Evolutionary conservation across 2,329 filamentous ascomycete genomes (phyloP).

Genomic region (Sporothrix humicola): DNA sequence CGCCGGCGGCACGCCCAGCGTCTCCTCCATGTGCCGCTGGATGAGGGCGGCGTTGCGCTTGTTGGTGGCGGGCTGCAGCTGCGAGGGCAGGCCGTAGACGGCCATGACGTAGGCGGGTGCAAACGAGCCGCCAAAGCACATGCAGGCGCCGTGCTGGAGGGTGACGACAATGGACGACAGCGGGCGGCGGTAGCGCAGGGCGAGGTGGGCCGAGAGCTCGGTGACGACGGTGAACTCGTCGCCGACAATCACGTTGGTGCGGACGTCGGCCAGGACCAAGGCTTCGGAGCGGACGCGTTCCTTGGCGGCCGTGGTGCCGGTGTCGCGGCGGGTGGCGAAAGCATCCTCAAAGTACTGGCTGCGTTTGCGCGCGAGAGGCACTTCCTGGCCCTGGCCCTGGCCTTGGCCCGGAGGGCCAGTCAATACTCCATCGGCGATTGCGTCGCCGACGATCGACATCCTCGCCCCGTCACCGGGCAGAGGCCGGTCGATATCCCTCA

Average conservation of each 20-base stretch:
- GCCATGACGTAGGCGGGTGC: conserved; percentile 81
- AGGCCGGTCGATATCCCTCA: conserved; percentile 49
- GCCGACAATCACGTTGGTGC: conserved; percentile 69
- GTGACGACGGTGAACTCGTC: conserved; percentile 78
- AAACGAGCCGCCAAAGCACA: conserved; percentile 76
- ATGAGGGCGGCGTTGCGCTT: conserved; percentile 80
- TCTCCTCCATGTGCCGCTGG: conserved; percentile 74
- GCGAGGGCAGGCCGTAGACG: conserved; percentile 70
- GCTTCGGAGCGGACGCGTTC: conserved; percentile 60
- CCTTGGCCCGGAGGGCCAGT: background rate
- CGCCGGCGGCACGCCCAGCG: conserved; percentile 67
- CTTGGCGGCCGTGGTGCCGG: conserved; percentile 46
- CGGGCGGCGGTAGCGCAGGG: conserved; percentile 75
- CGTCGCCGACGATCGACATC: conserved; percentile 37
- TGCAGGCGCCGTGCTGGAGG: conserved; percentile 74
- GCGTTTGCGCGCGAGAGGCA: conserved; percentile 40
- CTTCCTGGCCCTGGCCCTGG: background rate
- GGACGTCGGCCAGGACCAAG: conserved; percentile 67
- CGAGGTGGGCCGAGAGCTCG: conserved; percentile 73
- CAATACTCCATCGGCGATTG: conserved; percentile 40
- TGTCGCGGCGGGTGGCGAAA: conserved; percentile 46
- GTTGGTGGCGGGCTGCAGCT: conserved; percentile 76
- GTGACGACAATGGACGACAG: conserved; percentile 75
- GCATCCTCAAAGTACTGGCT: conserved; percentile 56
- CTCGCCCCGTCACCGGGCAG: conserved; percentile 47